Base-by-base conservation (phyloP, 2,329 filamentous ascomycete genomes). In the Fusarium domesticum region DNA sequence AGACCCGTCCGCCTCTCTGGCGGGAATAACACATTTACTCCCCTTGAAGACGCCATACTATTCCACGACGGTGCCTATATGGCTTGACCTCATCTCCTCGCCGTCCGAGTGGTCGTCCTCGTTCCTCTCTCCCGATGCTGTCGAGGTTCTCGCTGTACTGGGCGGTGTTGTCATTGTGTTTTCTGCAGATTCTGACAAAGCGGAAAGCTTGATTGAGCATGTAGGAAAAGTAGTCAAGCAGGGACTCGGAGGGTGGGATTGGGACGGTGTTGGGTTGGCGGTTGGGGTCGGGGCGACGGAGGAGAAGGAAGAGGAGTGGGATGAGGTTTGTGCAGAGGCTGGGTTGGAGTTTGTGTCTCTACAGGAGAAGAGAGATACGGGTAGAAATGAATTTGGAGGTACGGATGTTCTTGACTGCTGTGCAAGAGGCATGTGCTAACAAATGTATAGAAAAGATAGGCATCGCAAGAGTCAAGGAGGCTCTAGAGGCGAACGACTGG, bases 401-500 rank as follows among this genome's bases (percentile, higher is more conserved):
- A 59, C 40, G 73, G 37, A 45, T 25, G 19, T 8, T 8, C 15
- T 28, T 37, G 6, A 17, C 7, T 35, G 8, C 4, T 31, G 14
- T 28, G 6, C 15, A 7, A 19, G 20, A 32, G 18, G 18, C 17
- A 16, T 20, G 4, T 28, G 15, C 59, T 66, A 20, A 65, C 44
- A 32, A 4, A 11, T 19, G 3, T 12, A 8, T 46, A 80, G 82
- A 85, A 63, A 77, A 76, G 47, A 75, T 71, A 23, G 82, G 82
- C 14, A 71, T 85, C 30, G 69, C 76, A 1, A 72, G 83, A 8
- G 71, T 80, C 3, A 69, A 72, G 7, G 81, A 86, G 58, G 83
- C 82, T 0, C 64, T 87, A 12, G 75, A 85, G 57, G 71, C 81
- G 14, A 86, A 85, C 58, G 82, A 85, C 62, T 87, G 83, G 83